Evolutionary conservation across 1,284 basidiomycete species (phyloP).

Genomic region (Ceratobasidium sp.): DNA sequence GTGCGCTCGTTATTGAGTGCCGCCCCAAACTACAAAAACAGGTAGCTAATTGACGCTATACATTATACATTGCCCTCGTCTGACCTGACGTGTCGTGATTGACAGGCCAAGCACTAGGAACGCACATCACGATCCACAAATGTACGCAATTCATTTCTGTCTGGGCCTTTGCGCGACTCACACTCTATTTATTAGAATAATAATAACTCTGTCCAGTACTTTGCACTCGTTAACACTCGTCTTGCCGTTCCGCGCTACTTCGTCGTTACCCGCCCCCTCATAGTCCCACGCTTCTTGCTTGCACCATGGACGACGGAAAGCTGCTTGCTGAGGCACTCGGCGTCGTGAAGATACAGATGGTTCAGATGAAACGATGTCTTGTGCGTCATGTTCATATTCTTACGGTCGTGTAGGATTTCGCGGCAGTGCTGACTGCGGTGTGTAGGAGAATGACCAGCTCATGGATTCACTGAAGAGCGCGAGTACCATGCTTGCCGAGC

Average conservation of each 20-base stretch:
- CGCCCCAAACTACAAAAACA: too few species aligned
- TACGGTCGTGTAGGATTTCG: not conserved
- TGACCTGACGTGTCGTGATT: not conserved
- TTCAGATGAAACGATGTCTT: constrained; percentile 93
- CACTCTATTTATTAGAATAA: not conserved
- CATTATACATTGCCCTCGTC: too few species aligned
- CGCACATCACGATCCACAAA: not conserved
- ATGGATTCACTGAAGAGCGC: constrained; percentile 98
- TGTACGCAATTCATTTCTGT: not conserved
- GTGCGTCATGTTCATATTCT: constrained; percentile 64
- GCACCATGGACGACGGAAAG: constrained; percentile 64
- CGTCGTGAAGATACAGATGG: constrained; percentile 92
- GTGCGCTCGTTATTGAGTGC: too few species aligned
- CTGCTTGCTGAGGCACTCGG: constrained; percentile 84
- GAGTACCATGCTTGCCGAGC: constrained; percentile 94
- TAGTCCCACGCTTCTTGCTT: constrained; percentile 26
- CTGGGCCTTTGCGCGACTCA: not conserved
- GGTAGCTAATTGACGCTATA: too few species aligned
- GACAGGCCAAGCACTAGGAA: constrained; percentile 24
- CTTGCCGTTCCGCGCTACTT: not conserved
- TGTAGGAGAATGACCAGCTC: constrained; percentile 89
- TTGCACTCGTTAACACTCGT: not conserved
- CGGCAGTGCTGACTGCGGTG: constrained; percentile 9
- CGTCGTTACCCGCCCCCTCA: constrained; percentile 17
- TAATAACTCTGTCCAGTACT: not conserved